Percentiles rank a stretch among this genome's conserved stretches.
Conservation (phyloP, 225 moss, liverwort and hornwort species). For the Lunularia cruciata region DNA sequence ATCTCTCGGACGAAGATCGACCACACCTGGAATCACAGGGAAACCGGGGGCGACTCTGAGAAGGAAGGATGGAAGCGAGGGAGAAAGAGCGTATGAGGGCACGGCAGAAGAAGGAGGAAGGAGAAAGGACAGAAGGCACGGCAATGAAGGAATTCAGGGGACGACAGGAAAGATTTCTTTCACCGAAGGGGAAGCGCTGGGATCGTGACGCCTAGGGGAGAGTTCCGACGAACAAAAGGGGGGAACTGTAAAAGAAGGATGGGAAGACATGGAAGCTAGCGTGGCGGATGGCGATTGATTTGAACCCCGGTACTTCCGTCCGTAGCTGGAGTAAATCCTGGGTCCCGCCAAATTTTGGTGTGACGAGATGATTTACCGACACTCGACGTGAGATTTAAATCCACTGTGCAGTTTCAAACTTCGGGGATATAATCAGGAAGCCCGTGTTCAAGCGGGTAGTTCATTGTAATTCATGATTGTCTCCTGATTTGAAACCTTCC, state of each 20-base stretch:
- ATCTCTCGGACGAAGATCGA: not conserved
- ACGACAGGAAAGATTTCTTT: no score
- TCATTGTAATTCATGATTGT: no score
- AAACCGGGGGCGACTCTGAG: no score
- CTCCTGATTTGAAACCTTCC: no score
- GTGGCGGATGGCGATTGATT: not conserved
- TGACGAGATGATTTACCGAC: not conserved
- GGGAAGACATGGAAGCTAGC: not conserved
- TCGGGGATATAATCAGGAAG: not conserved
- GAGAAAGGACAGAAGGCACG: not conserved
- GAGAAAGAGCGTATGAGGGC: not conserved
- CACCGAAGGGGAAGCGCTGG: no score
- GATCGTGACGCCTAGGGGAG: no score
- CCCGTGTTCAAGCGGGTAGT: not conserved
- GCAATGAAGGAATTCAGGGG: not conserved
- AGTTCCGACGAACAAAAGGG: constrained; percentile 8
- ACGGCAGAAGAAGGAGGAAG: not conserved
- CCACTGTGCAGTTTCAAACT: not conserved
- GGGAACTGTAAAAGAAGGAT: not conserved
- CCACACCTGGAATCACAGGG: no score
- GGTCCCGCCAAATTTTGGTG: not conserved
- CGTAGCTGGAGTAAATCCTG: not conserved
- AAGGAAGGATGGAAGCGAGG: not conserved
- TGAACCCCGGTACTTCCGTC: no score
- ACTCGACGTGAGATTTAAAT: not conserved